Evolutionary conservation across 2,329 filamentous ascomycete species (phyloP).

Genomic region (Penicillium paneum): DNA sequence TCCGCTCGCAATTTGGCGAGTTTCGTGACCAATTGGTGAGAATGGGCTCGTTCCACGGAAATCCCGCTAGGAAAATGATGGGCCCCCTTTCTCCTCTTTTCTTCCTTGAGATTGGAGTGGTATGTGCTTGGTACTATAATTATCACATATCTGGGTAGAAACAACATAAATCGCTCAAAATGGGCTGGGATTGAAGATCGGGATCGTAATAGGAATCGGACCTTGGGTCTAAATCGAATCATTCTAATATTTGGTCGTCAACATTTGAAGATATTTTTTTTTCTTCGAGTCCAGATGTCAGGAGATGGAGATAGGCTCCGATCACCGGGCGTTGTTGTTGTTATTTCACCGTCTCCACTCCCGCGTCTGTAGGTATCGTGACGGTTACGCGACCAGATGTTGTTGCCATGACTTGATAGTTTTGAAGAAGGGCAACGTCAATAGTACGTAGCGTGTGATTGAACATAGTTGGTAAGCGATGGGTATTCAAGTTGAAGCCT

Average conservation of each 20-base stretch:
- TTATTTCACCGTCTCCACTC: neutral
- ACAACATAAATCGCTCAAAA: neutral
- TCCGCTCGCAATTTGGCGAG: slow-evolving; percentile 10
- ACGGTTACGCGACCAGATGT: neutral
- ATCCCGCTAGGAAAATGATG: neutral
- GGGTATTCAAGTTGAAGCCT: too few relatives aligned
- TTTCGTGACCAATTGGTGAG: slow-evolving; percentile 1
- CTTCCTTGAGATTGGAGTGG: slow-evolving; percentile 1
- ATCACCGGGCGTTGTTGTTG: neutral
- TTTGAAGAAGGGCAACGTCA: neutral
- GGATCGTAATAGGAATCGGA: neutral
- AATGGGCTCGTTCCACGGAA: neutral
- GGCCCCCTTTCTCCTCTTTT: slow-evolving; percentile 8
- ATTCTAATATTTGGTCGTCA: neutral
- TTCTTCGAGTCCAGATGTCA: neutral
- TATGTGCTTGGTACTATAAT: slow-evolving; percentile 6
- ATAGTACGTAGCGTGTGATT: neutral
- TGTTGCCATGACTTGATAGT: neutral
- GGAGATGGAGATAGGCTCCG: neutral
- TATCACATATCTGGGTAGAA: neutral
- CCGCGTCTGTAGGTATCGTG: slow-evolving; percentile 1
- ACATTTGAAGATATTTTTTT: neutral
- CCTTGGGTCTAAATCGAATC: neutral
- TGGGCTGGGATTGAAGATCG: neutral
- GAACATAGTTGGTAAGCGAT: too few relatives aligned